phyloP scores from a whole-genome alignment of 805 yeast genomes.

The Metschnikowia shivogae region DNA sequence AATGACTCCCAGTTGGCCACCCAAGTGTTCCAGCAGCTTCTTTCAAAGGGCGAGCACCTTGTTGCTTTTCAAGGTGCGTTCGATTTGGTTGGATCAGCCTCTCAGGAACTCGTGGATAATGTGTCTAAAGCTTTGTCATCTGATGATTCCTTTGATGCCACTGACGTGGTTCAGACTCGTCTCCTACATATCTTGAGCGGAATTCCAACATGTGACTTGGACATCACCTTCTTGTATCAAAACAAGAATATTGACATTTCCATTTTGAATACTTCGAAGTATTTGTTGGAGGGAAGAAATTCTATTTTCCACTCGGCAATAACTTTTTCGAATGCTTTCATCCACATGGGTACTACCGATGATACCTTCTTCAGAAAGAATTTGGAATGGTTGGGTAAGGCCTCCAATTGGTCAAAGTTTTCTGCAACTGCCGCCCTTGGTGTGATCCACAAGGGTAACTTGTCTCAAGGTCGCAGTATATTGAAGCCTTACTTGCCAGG shows the following conservation, averaged over 20 bases:
- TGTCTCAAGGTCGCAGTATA: constrained; percentile 82
- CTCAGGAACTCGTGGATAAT: constrained; percentile 77
- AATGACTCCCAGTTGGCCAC: constrained; percentile 73
- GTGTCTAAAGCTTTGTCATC: constrained; percentile 40
- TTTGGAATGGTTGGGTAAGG: constrained; percentile 93
- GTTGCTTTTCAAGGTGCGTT: constrained; percentile 92
- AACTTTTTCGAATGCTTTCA: constrained; percentile 88
- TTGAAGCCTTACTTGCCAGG: constrained; percentile 92
- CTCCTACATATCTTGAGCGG: constrained; percentile 77
- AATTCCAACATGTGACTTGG: constrained; percentile 89
- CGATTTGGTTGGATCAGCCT: constrained; percentile 85
- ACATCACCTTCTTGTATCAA: constrained; percentile 79
- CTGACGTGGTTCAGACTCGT: constrained; percentile 31
- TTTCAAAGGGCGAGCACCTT: constrained; percentile 46
- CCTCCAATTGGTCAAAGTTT: constrained; percentile 98
- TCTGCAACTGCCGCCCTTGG: constrained; percentile 98
- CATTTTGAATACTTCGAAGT: constrained; percentile 77
- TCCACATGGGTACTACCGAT: constrained; percentile 95
- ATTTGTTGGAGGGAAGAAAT: constrained; percentile 80
- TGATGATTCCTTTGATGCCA: constrained; percentile 25
- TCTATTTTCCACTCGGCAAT: constrained; percentile 96
- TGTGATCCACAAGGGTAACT: constrained; percentile 92
- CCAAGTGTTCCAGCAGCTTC: constrained; percentile 58
- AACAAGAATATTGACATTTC: constrained; percentile 84
- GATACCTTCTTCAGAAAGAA: constrained; percentile 88